phyloP scores from a whole-genome alignment of 2,329 filamentous ascomycete genomes.

The Colletotrichum magnum region DNA sequence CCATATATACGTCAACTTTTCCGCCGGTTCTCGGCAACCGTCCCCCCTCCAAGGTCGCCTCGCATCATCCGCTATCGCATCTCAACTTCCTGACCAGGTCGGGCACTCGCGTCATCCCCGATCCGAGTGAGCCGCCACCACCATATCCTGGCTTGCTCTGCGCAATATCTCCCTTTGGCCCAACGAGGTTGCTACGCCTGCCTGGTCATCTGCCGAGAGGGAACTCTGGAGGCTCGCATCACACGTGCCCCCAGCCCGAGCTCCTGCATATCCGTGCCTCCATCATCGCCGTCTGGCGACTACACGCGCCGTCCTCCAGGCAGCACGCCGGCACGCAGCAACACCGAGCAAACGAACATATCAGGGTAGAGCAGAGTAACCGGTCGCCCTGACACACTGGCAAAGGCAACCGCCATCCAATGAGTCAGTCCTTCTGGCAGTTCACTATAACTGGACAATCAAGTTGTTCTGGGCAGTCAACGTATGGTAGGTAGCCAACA shows the following conservation, averaged over 20 bases:
- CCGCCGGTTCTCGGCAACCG: background rate
- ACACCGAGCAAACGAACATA: background rate
- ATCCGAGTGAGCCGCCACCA: slow-evolving; percentile 40
- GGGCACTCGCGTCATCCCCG: slow-evolving; percentile 31
- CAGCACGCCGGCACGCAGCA: slow-evolving; percentile 5
- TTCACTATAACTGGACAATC: background rate
- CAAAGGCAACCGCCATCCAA: slow-evolving; percentile 2
- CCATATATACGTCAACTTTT: no score
- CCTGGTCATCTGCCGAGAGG: slow-evolving; percentile 27
- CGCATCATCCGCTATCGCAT: slow-evolving; percentile 28
- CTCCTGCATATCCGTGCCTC: slow-evolving; percentile 39
- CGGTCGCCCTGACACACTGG: slow-evolving; percentile 3
- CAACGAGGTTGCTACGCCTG: slow-evolving; percentile 12
- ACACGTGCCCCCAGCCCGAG: slow-evolving; percentile 24
- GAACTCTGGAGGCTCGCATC: slow-evolving; percentile 23
- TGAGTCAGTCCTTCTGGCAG: slow-evolving; percentile 2
- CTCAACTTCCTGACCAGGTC: slow-evolving; percentile 29
- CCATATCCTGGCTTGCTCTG: slow-evolving; percentile 27
- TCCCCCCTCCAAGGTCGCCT: background rate
- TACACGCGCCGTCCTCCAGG: background rate
- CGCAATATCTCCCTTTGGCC: slow-evolving; percentile 2
- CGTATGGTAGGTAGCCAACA: slow-evolving; percentile 2
- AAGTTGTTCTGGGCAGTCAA: slow-evolving; percentile 3
- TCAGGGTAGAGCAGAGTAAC: background rate
- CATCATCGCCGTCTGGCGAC: slow-evolving; percentile 29